phyloP scores from a whole-genome alignment of 192 early-diverging fungal genomes.

The Entophlyctis luteolus region DNA sequence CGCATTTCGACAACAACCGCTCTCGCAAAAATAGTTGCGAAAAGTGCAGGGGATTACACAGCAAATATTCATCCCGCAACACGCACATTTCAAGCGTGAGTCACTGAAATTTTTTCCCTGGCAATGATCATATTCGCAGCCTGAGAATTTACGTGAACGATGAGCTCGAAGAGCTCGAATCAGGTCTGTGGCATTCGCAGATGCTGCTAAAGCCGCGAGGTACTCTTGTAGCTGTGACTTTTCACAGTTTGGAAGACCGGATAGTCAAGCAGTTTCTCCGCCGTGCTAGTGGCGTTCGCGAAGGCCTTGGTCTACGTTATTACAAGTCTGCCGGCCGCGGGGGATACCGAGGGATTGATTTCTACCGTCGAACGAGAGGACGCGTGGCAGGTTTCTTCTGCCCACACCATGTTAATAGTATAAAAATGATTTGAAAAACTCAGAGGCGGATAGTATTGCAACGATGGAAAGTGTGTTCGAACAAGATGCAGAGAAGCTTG shows the following conservation, averaged over 20 bases:
- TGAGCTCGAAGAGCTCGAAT: constrained; percentile 60
- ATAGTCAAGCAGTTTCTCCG: constrained; percentile 64
- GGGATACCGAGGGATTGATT: constrained; percentile 11
- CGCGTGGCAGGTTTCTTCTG: background rate
- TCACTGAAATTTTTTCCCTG: background rate
- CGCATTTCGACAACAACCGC: constrained; percentile 56
- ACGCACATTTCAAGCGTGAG: constrained; percentile 36
- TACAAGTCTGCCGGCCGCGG: constrained; percentile 1
- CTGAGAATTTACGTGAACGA: constrained; percentile 71
- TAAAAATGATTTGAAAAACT: background rate
- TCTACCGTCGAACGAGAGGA: background rate
- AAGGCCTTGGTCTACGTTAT: constrained; percentile 11
- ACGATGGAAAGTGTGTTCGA: constrained; percentile 16
- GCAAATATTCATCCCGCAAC: constrained; percentile 49
- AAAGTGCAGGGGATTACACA: constrained; percentile 22
- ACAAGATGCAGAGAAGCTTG: constrained; percentile 7
- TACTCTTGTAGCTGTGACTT: constrained; percentile 59
- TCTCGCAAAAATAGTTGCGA: constrained; percentile 53
- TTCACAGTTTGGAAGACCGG: constrained; percentile 72
- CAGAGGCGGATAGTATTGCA: background rate
- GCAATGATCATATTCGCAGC: constrained; percentile 1
- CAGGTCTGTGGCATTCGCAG: constrained; percentile 50
- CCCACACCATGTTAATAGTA: background rate
- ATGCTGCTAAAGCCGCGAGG: constrained; percentile 51
- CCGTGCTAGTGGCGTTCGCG: constrained; percentile 12